Evolutionary conservation across 169 alveolate genomes (phyloP).

Genomic region (Plasmodium inui): DNA sequence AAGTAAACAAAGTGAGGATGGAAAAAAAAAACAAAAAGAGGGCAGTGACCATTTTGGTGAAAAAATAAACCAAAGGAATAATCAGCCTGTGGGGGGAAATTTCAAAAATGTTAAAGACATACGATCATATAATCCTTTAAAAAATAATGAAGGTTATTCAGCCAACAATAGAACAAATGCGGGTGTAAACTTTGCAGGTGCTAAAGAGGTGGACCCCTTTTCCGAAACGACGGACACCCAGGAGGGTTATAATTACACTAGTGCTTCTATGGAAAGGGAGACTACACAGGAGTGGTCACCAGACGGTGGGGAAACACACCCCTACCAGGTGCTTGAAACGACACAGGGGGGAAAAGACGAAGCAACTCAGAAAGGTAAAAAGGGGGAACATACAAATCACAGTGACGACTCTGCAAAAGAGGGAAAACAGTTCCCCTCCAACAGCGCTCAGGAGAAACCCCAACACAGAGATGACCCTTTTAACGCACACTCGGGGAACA

Average conservation of each 20-base stretch:
- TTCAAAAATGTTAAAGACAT: background rate
- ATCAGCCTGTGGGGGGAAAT: background rate
- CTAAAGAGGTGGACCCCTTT: background rate
- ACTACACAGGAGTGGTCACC: background rate
- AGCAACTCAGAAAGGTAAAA: background rate
- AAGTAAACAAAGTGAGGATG: conserved; percentile 11
- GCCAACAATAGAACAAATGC: background rate
- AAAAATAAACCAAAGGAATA: background rate
- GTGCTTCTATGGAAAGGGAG: background rate
- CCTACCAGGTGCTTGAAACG: background rate
- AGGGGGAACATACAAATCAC: background rate
- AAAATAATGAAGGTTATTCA: background rate
- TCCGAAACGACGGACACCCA: background rate
- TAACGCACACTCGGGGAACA: background rate
- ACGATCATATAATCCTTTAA: background rate
- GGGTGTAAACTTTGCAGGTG: background rate
- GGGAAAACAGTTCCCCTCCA: background rate
- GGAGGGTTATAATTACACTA: background rate
- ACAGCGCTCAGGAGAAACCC: background rate
- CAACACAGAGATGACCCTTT: background rate
- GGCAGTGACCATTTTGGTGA: background rate
- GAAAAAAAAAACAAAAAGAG: background rate
- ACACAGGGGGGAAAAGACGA: background rate
- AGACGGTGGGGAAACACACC: background rate
- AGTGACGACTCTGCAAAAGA: background rate